A percentile compares a stretch with the other conserved stretches of the same genome.
Evolutionary conservation across 2,329 filamentous ascomycete species (phyloP).

Genomic region (Domatiomyces catenatus): DNA sequence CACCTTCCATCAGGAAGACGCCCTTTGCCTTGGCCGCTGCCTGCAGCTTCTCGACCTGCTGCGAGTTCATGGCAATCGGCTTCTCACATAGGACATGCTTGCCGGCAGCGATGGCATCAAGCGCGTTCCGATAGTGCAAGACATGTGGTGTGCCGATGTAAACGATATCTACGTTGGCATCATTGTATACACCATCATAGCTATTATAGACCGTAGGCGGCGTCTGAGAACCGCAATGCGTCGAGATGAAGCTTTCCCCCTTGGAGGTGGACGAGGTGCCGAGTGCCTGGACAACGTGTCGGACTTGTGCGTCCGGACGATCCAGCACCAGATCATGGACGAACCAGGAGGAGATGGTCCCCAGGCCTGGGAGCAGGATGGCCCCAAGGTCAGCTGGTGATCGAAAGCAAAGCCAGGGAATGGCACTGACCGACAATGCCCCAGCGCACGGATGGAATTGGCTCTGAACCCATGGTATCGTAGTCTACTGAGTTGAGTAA

Average conservation of each 20-base stretch:
- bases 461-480: neutral
- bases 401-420: neutral
- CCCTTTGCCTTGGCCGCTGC: constrained; percentile 57
- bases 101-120: constrained; percentile 64
- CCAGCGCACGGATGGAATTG: neutral
- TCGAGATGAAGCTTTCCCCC: constrained; percentile 24
- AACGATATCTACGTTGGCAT: constrained; percentile 19
- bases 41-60: constrained; percentile 57
- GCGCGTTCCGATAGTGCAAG: constrained; percentile 81
- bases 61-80: constrained; percentile 69
- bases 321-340: constrained; percentile 28
- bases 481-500: no score
- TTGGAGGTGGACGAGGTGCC: constrained; percentile 28
- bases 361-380: neutral
- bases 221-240: no score
- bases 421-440: neutral
- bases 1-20: constrained; percentile 57
- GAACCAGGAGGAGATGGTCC: constrained; percentile 32
- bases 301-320: constrained; percentile 24
- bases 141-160: constrained; percentile 42
- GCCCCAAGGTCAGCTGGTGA: neutral
- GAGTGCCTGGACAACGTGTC: constrained; percentile 30
- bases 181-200: constrained; percentile 12
- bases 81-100: constrained; percentile 89
- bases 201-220: constrained; percentile 6